Percentiles rank a stretch among this genome's conserved stretches.
These are phyloP conservation scores for Dactylellina leptospora DNA, from an alignment of 2,329 filamentous ascomycete genomes.

Conservation along the genomic window DNA sequence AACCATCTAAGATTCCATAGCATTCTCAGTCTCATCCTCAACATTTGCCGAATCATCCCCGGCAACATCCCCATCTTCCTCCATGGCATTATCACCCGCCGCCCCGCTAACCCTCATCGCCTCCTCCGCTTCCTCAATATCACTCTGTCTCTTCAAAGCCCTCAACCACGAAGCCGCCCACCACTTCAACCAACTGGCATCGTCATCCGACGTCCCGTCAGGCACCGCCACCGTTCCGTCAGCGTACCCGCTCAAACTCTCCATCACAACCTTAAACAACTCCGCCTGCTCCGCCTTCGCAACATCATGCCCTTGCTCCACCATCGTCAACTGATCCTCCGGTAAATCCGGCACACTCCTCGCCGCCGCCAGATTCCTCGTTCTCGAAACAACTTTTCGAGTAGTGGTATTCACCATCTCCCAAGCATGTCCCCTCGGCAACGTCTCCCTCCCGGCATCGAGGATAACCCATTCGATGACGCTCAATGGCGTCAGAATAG, in stretches of 20 bases:
- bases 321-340: slow-evolving; percentile 64
- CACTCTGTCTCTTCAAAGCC: slow-evolving; percentile 81
- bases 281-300: slow-evolving; percentile 79
- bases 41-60: not conserved
- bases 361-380: slow-evolving; percentile 78
- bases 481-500: slow-evolving; percentile 83
- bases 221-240: slow-evolving; percentile 31
- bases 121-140: slow-evolving; percentile 81
- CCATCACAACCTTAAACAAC: slow-evolving; percentile 77
- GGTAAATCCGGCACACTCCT: slow-evolving; percentile 67
- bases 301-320: slow-evolving; percentile 72
- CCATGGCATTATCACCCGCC: slow-evolving; percentile 13
- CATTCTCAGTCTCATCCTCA: slow-evolving; percentile 13
- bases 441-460: slow-evolving; percentile 72
- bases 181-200: slow-evolving; percentile 72
- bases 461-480: slow-evolving; percentile 90
- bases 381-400: slow-evolving; percentile 84
- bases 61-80: slow-evolving; percentile 42
- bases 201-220: slow-evolving; percentile 68
- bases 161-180: slow-evolving; percentile 90
- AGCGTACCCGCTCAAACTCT: slow-evolving; percentile 67
- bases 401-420: slow-evolving; percentile 91
- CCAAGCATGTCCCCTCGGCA: slow-evolving; percentile 80
- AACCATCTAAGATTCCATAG: slow-evolving; percentile 20
- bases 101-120: slow-evolving; percentile 54